Evolutionary conservation across 106 monocot genomes (phyloP).

Genomic region (Allium sativum): DNA sequence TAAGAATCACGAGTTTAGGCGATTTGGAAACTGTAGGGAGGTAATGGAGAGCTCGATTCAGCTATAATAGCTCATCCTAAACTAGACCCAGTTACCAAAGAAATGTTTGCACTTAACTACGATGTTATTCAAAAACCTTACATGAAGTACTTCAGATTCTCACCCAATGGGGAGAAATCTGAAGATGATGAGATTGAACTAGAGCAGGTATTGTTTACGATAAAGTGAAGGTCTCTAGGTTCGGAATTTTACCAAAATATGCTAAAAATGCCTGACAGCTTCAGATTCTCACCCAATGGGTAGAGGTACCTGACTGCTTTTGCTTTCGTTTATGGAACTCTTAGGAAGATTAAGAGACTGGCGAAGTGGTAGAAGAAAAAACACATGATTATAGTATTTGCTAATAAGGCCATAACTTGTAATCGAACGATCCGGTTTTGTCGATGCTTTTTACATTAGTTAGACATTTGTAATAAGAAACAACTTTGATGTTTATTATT

Average conservation of each 20-base stretch:
- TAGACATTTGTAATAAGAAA: too few species aligned
- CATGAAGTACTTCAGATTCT: slow-evolving; percentile 63
- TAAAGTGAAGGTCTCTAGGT: slow-evolving; percentile 24
- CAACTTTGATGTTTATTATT: too few species aligned
- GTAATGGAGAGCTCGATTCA: slow-evolving; percentile 37
- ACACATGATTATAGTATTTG: too few species aligned
- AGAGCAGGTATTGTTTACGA: slow-evolving; percentile 45
- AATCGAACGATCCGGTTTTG: too few species aligned
- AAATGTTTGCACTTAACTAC: slow-evolving; percentile 74
- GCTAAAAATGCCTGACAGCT: slow-evolving; percentile 22
- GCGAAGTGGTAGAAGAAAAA: slow-evolving; percentile 18
- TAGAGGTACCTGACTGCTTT: slow-evolving; percentile 51
- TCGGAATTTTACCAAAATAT: slow-evolving; percentile 40
- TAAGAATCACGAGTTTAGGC: too few species aligned
- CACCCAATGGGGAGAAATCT: slow-evolving; percentile 29
- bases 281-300: slow-evolving; percentile 36
- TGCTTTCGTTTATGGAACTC: slow-evolving; percentile 57
- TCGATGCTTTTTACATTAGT: too few species aligned
- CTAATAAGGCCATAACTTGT: too few species aligned
- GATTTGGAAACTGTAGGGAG: slow-evolving; percentile 68
- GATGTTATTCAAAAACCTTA: slow-evolving; percentile 56
- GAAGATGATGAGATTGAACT: slow-evolving; percentile 39
- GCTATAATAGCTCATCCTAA: slow-evolving; percentile 89
- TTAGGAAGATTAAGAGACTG: slow-evolving; percentile 29
- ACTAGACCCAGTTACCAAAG: slow-evolving; percentile 49